A percentile compares a stretch with the other conserved stretches of the same genome.
Evolutionary conservation across 371 early-diverging fungal genomes (phyloP).

Genomic region (Mucor indicus): DNA sequence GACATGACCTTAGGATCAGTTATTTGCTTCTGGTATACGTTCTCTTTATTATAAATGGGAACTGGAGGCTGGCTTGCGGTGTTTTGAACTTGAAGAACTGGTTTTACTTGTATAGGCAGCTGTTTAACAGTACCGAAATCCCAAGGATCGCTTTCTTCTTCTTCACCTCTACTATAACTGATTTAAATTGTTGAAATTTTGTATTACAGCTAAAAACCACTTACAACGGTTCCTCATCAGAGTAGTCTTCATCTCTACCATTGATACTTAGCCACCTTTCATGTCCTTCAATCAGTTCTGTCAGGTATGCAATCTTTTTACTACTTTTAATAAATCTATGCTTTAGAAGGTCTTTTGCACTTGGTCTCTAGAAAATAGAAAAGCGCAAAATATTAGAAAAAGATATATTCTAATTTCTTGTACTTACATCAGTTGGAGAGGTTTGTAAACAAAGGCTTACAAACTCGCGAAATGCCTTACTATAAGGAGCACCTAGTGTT

Average conservation of each 20-base stretch:
- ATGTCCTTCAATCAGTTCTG: constrained; percentile 82
- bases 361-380: constrained; percentile 61
- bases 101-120: constrained; percentile 24
- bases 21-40: neutral
- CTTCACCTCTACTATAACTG: constrained; percentile 15
- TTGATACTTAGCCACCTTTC: constrained; percentile 68
- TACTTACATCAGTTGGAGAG: constrained; percentile 72
- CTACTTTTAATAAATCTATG: constrained; percentile 86
- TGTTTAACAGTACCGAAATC: constrained; percentile 58
- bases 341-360: constrained; percentile 87
- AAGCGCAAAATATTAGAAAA: neutral
- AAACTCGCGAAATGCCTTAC: constrained; percentile 90
- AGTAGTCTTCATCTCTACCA: constrained; percentile 54
- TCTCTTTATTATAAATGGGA: constrained; percentile 5
- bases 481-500: constrained; percentile 70
- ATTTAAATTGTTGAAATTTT: too few species aligned
- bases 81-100: constrained; percentile 15
- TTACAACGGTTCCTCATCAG: constrained; percentile 55
- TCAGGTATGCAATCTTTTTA: constrained; percentile 78
- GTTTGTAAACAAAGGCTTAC: constrained; percentile 83
- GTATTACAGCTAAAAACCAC: constrained; percentile 1
- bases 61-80: constrained; percentile 27
- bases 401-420: neutral
- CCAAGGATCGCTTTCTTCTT: constrained; percentile 44
- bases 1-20: neutral